Evolutionary conservation across 2,329 filamentous ascomycete species (phyloP).

Genomic region (Harringtonia lauricola): DNA sequence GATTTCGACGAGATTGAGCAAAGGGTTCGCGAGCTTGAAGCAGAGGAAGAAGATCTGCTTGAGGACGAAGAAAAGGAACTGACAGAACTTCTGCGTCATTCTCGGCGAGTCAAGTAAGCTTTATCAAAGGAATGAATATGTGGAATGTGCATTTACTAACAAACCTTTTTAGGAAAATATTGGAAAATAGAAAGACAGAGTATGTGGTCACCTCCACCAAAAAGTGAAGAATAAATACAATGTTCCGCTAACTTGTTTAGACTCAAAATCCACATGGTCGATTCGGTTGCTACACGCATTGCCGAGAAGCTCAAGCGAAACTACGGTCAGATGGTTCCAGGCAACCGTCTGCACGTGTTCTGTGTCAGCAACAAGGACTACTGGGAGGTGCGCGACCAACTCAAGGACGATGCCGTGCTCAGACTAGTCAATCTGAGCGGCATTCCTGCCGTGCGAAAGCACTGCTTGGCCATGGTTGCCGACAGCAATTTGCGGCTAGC

Average conservation of each 20-base stretch:
- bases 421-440: constrained; percentile 26
- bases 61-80: background rate
- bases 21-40: background rate
- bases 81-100: background rate
- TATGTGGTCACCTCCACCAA: background rate
- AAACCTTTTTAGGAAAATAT: too few relatives aligned
- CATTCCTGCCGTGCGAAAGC: constrained; percentile 26
- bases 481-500: constrained; percentile 26
- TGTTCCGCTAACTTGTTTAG: too few relatives aligned
- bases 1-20: background rate
- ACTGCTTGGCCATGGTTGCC: constrained; percentile 34
- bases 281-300: background rate
- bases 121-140: too few relatives aligned
- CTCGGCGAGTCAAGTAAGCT: too few relatives aligned
- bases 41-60: background rate
- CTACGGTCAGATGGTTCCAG: background rate
- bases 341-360: background rate
- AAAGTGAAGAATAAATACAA: too few relatives aligned
- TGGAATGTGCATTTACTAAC: too few relatives aligned
- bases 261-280: background rate
- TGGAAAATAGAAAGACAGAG: background rate
- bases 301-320: background rate
- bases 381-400: constrained; percentile 4
- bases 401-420: background rate
- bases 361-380: background rate